Evolutionary conservation across 2,329 filamentous ascomycete species (phyloP).

Genomic region (Alternaria brassicicola): DNA sequence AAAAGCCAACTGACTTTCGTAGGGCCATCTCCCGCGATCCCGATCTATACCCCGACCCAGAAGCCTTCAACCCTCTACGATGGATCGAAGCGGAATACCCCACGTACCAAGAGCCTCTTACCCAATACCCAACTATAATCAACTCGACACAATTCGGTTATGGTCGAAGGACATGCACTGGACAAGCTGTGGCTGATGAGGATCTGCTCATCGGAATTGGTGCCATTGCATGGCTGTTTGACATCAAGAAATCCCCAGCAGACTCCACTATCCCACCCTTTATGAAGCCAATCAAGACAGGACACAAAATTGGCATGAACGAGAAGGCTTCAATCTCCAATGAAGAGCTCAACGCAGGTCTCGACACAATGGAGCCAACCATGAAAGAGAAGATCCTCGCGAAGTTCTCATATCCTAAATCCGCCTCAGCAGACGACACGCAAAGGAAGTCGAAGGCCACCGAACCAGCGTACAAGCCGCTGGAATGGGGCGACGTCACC

Average conservation of each 20-base stretch:
- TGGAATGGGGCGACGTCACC: slow-evolving; percentile 31
- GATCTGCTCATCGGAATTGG: slow-evolving; percentile 53
- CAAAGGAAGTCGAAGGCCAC: slow-evolving; percentile 4
- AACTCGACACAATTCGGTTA: slow-evolving; percentile 63
- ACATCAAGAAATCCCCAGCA: slow-evolving; percentile 39
- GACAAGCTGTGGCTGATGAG: slow-evolving; percentile 51
- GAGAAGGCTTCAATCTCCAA: slow-evolving; percentile 45
- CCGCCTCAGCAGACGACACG: slow-evolving; percentile 15
- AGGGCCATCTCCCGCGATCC: slow-evolving; percentile 62
- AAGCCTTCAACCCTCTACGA: slow-evolving; percentile 63
- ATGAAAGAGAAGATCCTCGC: slow-evolving; percentile 35
- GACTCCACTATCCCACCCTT: slow-evolving; percentile 12
- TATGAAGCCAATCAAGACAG: slow-evolving; percentile 19
- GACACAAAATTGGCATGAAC: slow-evolving; percentile 32
- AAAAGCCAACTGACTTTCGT: slow-evolving; percentile 13
- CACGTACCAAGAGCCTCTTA: slow-evolving; percentile 60
- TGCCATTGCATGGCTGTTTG: slow-evolving; percentile 55
- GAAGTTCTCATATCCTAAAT: slow-evolving; percentile 37
- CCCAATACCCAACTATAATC: slow-evolving; percentile 59
- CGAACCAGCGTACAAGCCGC: slow-evolving; percentile 26
- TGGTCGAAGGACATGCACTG: slow-evolving; percentile 57
- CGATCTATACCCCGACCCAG: slow-evolving; percentile 67
- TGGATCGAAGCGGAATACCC: slow-evolving; percentile 65
- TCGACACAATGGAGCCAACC: slow-evolving; percentile 20
- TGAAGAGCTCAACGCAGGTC: slow-evolving; percentile 46